Evolutionary conservation across 2,329 filamentous ascomycete genomes (phyloP).

Genomic region (Xylogone sp.): DNA sequence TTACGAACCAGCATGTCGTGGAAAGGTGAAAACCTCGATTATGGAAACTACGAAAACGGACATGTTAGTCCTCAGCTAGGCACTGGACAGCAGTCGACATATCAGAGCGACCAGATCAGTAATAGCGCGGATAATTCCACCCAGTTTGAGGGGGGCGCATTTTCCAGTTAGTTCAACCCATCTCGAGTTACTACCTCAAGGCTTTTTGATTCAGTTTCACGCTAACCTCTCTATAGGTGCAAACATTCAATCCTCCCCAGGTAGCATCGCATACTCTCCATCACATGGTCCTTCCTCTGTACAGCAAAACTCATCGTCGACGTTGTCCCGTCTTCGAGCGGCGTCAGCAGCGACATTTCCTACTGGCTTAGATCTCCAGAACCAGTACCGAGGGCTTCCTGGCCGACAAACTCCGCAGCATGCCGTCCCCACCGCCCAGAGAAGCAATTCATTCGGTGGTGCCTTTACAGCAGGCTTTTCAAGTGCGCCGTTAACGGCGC

Average conservation of each 20-base stretch:
- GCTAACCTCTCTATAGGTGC: slow-evolving; percentile 33
- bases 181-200: slow-evolving; percentile 12
- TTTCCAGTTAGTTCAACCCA: slow-evolving; percentile 39
- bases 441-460: slow-evolving; percentile 33
- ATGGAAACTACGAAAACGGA: slow-evolving; percentile 43
- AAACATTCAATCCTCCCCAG: slow-evolving; percentile 42
- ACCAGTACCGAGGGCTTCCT: slow-evolving; percentile 38
- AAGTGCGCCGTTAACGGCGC: slow-evolving; percentile 50
- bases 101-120: slow-evolving; percentile 45
- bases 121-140: slow-evolving; percentile 37
- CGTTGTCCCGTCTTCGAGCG: slow-evolving; percentile 43
- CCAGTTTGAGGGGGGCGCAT: slow-evolving; percentile 48
- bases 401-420: slow-evolving; percentile 21
- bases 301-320: slow-evolving; percentile 40
- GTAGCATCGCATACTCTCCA: slow-evolving; percentile 46
- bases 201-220: too few relatives aligned
- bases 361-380: slow-evolving; percentile 41
- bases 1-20: slow-evolving; percentile 58
- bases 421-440: slow-evolving; percentile 15
- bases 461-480: slow-evolving; percentile 47
- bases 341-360: slow-evolving; percentile 42
- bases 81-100: slow-evolving; percentile 45
- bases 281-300: slow-evolving; percentile 34
- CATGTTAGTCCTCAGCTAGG: slow-evolving; percentile 43
- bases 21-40: slow-evolving; percentile 58